Evolutionary conservation across 371 early-diverging fungal genomes (phyloP), one percentile per base, ranked within the genome.

Genomic region (Zancudomyces culisetae): DNA sequence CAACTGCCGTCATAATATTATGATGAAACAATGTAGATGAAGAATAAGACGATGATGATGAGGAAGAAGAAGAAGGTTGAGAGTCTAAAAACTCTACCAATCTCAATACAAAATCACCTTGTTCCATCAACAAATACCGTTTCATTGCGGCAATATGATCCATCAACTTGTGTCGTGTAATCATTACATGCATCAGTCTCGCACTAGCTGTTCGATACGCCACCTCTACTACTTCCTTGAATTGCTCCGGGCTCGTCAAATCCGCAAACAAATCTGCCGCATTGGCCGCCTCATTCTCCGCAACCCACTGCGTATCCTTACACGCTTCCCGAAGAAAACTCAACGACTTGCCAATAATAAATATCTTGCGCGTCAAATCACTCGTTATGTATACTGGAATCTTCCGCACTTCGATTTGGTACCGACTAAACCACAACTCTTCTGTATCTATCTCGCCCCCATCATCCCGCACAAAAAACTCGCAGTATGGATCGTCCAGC

Each of bases 91-190:
- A 72, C 55, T 85, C 88, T 80, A 92, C 81, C 30, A 96, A 63
- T 49, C 78, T 75, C 55, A 86, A 85, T 42, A 89, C 80, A 69
- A 94, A 92, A 58, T 96, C 94, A n/a, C 94, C 97, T 63, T 93
- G 90, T 35, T 87, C 90, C 18, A 96, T 66, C 27, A 96, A 62
- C n/a, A 96, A 61, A 55, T 91, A 94, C 45, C 82, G 68, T 51
- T 91, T 90, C 47, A 94, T 61, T 2, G 90, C 93, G 28, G 67
- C 65, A 15, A 96, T 61, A 56, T 94, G 93, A 19, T 87, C 83
- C 68, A 80, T 75, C 12, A 96, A 64, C 41, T 77, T 76, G 66
- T 83, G 90, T 55, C 80, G 82, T 3, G 66, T 68, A 35, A 76
- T 78, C 22, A 96, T 63, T 18, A 85, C 64, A 41, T 77, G 69